Evolutionary conservation across 805 yeast genomes (phyloP), one percentile per base, ranked within the genome.

Genomic region (Ogataea paraovalis): DNA sequence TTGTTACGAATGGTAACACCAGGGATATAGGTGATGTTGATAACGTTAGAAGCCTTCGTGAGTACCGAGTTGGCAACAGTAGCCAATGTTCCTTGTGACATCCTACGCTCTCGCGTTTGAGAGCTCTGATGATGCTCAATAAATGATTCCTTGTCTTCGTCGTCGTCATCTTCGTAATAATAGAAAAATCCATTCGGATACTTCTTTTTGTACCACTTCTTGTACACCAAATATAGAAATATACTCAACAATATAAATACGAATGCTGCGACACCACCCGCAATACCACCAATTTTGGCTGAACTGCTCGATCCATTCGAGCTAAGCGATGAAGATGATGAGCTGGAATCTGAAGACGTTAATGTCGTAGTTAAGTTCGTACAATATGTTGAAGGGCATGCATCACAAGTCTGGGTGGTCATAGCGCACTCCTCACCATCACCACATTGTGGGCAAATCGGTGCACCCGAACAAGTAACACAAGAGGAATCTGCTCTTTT

Each of bases 21-120:
- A 0, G 97, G 98, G 50, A 91, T 87, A 62, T 90, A 91, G 2
- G 96, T 96, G 48, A 92, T 85, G 18, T 96, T 96, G 51, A 91
- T 76, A 53, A 91, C 82, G 65, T 91, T 90, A 13, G 96, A 86
- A 3, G 95, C 95, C 57, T 85, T 80, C 10, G 94, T 83, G 42
- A 83, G 73, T 13, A 83, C 78, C 6, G 90, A 78, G 27, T 86
- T 78, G 8, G 91, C 85, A 61, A 58, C 46, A 40, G 67, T 64
- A 4, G 62, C 50, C 22, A 56, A 54, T 37, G 69, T 64, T 13
- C 59, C 61, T 44, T 65, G 64, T 16, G 66, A 58, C 43, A 52
- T 37, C 48, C 66, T 58, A 44, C 55, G 58, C 47, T 55, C 59
- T 19, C 50, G 41, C 41, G 37, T 36, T 25, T 49, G 59, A 44